Evolutionary conservation across 495 filamentous ascomycete genomes (phyloP).

Genomic region (Penicillium pulvis): DNA sequence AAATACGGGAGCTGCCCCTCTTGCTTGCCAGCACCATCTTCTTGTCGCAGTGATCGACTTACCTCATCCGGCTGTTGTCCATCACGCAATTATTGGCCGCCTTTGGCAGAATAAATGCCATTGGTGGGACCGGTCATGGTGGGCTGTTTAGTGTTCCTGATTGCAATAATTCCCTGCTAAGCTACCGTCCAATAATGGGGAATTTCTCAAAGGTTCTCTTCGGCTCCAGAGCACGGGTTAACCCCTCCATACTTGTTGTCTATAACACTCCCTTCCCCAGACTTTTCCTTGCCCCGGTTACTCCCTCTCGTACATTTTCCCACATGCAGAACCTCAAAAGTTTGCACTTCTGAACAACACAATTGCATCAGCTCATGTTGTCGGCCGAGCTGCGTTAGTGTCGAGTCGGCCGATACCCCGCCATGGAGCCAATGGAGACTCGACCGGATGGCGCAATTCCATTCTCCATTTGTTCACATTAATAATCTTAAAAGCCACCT

Average conservation of each 20-base stretch:
- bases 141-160: conserved; percentile 34
- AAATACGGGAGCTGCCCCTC: conserved; percentile 30
- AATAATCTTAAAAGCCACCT: not conserved
- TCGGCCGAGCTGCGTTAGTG: conserved; percentile 33
- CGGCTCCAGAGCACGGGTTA: not conserved
- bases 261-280: not conserved
- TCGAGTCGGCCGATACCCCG: conserved; percentile 30
- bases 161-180: conserved; percentile 14
- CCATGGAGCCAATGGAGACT: conserved; percentile 35
- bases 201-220: not conserved
- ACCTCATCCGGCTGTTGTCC: conserved; percentile 21
- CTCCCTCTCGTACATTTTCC: not conserved
- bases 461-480: conserved; percentile 1
- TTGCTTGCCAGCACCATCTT: conserved; percentile 9
- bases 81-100: conserved; percentile 49
- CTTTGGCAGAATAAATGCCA: conserved; percentile 28
- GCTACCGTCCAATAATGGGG: not conserved
- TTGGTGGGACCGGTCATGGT: conserved; percentile 27
- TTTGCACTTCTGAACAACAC: not conserved
- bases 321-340: not conserved
- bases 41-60: conserved; percentile 19
- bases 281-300: not conserved
- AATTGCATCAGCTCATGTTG: conserved; percentile 8
- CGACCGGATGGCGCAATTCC: conserved; percentile 33
- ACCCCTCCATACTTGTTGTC: not conserved